A percentile compares a stretch with the other conserved stretches of the same genome.
Conservation (phyloP, 2,329 filamentous ascomycete species). For the Aspergillus calidoustus region DNA sequence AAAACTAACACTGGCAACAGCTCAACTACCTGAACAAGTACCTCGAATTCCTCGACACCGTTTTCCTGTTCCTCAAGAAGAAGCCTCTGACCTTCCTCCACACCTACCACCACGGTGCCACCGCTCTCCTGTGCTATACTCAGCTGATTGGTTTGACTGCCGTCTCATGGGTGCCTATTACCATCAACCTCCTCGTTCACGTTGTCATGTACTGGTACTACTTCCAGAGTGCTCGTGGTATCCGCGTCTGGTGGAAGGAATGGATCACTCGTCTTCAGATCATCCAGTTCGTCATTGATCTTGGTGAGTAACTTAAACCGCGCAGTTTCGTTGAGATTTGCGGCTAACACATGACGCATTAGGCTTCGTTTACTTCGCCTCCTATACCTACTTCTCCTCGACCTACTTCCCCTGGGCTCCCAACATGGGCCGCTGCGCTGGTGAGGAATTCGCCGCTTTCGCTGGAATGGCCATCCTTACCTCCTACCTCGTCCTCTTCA, state of each 20-base stretch:
- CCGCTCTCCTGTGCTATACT: conserved; percentile 95
- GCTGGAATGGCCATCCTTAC: conserved; percentile 88
- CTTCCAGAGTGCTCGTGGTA: conserved; percentile 95
- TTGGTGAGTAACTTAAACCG: conserved; percentile 64
- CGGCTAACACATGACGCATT: conserved; percentile 24
- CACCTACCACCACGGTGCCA: conserved; percentile 98
- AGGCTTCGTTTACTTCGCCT: conserved; percentile 98
- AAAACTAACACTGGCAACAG: conserved; percentile 57
- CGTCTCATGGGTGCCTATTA: conserved; percentile 94
- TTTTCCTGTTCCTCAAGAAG: conserved; percentile 99
- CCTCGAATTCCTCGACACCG: conserved; percentile 90
- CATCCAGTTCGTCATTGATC: conserved; percentile 94
- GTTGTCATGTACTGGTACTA: conserved; percentile 99
- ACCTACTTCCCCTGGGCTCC: conserved; percentile 87
- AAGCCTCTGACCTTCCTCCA: conserved; percentile 99
- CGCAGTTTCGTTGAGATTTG: conserved; percentile 12
- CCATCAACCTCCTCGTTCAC: conserved; percentile 89
- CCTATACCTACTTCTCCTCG: conserved; percentile 97
- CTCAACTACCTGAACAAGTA: conserved; percentile 99
- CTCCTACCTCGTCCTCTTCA: conserved; percentile 97
- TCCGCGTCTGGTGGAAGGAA: conserved; percentile 99
- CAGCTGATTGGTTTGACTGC: conserved; percentile 91
- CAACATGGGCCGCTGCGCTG: conserved; percentile 83
- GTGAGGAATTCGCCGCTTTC: conserved; percentile 95
- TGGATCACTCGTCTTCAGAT: conserved; percentile 99